Evolutionary conservation across 2,329 filamentous ascomycete species (phyloP), one percentile per base, ranked within the genome.

Genomic region (Neofusicoccum ribis): DNA sequence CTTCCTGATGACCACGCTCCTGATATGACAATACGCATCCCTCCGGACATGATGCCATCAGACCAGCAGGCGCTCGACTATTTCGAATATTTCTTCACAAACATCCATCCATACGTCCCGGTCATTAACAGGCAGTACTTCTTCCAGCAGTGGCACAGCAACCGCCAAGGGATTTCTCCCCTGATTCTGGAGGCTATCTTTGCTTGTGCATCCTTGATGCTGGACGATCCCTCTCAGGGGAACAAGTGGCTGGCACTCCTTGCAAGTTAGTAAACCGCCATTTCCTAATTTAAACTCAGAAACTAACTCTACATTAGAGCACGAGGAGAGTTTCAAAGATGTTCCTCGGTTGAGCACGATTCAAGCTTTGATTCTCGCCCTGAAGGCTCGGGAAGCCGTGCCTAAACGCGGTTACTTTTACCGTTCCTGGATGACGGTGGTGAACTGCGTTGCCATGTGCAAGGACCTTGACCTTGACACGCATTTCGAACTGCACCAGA

Each of bases 391-490:
- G 68, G 94, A 98, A 77, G 91, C 91, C n/a, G 88, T 91, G 8
- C 93, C 94, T 0, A 96, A 96, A 74, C 88, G 92, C 67, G 95
- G 95, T 1, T 98, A 98, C 75, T 98, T 95, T 77, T 98, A 95
- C 78, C 89, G 94, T 43, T 98, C 95, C 0, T 98, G 95, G 94
- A 96, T 97, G 88, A 92, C 91, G 5, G 88, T 96, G 20, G 94
- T 97, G 62, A 92, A 93, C 67, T 92, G 94, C 68, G 90, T 96
- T 7, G 90, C 93, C 52, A 97, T 98, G 92, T 92, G 88, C 31
- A 95, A 96, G 72, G 94, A 97, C 74, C 82, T 98, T 37, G 92
- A 93, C 20, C 82, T 98, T 5, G 89, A 97, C 73, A 92, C 97
- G 69, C 94, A 98, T 78, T 88, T 88, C 67, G 88, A 91, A 66